These are phyloP conservation scores for Aspergillus sp. DNA, from an alignment of 2,329 filamentous ascomycete species.

Conservation along the genomic window DNA sequence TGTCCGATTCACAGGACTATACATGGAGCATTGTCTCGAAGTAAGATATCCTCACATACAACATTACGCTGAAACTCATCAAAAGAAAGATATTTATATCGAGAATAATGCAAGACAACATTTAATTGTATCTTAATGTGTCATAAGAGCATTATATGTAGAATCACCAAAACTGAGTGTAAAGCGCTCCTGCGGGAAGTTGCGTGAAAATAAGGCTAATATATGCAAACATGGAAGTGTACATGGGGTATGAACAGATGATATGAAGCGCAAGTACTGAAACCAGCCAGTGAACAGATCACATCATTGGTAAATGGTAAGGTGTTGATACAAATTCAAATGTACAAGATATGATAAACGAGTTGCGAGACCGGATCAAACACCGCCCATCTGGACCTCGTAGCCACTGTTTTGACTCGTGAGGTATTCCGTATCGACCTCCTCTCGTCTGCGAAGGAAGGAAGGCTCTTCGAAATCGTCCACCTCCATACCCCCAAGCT, in stretches of 20 bases:
- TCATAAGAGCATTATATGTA: neutral
- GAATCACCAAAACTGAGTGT: neutral
- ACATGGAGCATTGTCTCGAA: too few species aligned
- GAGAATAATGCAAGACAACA: neutral
- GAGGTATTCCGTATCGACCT: conserved; percentile 32
- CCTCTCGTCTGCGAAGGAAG: conserved; percentile 43
- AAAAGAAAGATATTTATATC: neutral
- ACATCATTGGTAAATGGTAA: neutral
- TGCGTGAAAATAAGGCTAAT: conserved; percentile 1
- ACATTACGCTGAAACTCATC: too few species aligned
- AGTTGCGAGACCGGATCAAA: conserved; percentile 14
- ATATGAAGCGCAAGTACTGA: neutral
- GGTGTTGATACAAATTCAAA: too few species aligned
- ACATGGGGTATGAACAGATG: neutral
- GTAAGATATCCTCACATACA: too few species aligned
- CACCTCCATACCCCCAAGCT: conserved; percentile 26
- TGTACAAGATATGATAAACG: neutral
- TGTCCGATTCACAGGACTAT: too few species aligned
- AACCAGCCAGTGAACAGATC: conserved; percentile 4
- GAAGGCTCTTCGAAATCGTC: conserved; percentile 46
- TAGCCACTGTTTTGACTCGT: neutral
- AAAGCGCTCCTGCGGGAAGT: neutral
- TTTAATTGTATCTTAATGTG: neutral
- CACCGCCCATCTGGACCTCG: conserved; percentile 34
- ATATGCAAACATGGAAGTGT: neutral